phyloP scores from a whole-genome alignment of 345 rosid species.

The Aquilaria yunnanensis region DNA sequence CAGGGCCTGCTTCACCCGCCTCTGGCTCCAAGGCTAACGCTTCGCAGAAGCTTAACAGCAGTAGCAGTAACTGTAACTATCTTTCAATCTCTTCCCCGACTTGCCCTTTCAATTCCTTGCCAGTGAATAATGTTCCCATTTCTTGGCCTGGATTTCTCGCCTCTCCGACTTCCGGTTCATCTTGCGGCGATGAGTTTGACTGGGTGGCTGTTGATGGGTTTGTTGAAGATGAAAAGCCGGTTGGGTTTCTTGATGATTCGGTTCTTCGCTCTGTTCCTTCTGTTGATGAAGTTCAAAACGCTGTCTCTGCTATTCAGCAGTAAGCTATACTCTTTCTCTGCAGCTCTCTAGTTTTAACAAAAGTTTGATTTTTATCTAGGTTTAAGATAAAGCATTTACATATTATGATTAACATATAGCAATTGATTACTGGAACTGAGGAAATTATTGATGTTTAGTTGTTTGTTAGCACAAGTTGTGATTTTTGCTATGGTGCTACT shows the following conservation, averaged over 20 bases:
- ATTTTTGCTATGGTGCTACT: no score
- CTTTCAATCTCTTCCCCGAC: slow-evolving; percentile 34
- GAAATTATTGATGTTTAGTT: no score
- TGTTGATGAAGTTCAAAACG: slow-evolving; percentile 59
- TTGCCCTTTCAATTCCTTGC: slow-evolving; percentile 24
- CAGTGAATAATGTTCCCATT: slow-evolving; percentile 20
- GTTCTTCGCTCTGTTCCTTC: slow-evolving; percentile 62
- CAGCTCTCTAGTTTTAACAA: no score
- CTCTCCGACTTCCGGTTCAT: slow-evolving; percentile 13
- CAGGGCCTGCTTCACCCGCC: slow-evolving; percentile 24
- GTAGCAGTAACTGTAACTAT: slow-evolving; percentile 7
- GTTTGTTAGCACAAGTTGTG: no score
- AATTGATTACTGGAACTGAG: no score
- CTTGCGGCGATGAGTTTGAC: slow-evolving; percentile 48
- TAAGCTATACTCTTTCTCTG: slow-evolving; percentile 15
- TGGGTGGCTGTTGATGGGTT: slow-evolving; percentile 53
- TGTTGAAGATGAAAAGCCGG: slow-evolving; percentile 17
- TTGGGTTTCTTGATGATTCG: slow-evolving; percentile 29
- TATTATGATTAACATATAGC: no score
- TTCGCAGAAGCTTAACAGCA: slow-evolving; percentile 16
- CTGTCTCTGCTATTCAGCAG: slow-evolving; percentile 73
- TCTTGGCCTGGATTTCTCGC: slow-evolving; percentile 26
- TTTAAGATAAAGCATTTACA: no score
- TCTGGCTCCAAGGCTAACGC: slow-evolving; percentile 17
- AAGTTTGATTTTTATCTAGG: no score